Base-by-base conservation (phyloP, 2,329 filamentous ascomycete species). In the Ascochyta viciae-villosae region DNA sequence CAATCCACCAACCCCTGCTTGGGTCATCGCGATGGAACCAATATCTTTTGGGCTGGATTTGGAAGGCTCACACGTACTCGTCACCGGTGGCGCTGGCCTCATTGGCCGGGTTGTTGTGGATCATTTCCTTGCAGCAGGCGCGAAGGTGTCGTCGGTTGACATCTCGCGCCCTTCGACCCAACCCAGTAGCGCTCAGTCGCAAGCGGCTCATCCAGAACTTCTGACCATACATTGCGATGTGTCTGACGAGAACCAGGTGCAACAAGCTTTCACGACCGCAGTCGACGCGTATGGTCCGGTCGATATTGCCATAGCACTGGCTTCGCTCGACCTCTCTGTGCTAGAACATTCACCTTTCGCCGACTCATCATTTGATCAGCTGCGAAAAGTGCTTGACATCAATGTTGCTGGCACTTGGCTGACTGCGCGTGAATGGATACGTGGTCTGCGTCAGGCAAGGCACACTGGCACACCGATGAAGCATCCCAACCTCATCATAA, bases 111-210 rank as follows among this genome's bases (percentile, higher is more conserved):
- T 74, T 13, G 71, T 77, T 1, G 73, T 77, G 26, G 62, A 71
- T 47, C 76, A 76, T 38, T 78, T 81, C 58, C 70, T 80, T 31
- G 67, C 76, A 19, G 77, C 78, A 6, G 78, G 77, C n/a, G 70
- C 74, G 24, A 68, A 70, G 29, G 80, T 82, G 22, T 77, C 76
- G 5, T 73, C 65, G 12, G 62, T 76, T 33, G 74, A 77, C 50
- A 67, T 76, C 39, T 54, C 48, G 33, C 54, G 63, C 44, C 46
- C 62, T 23, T 15, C 48, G 15, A 49, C 12, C 8, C 31, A 44
- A 41, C 27, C 41, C 15, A 31, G 46, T 33, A 41, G 19, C 19
- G 29, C 55, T 48, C 45, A 16, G 26, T 19, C 45, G 44, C 40
- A 41, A 31, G 39, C 47, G 38, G 38, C 37, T 22, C 53, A 39